phyloP scores from a whole-genome alignment of 1,284 basidiomycete species.

The Pulveroboletus sp. region DNA sequence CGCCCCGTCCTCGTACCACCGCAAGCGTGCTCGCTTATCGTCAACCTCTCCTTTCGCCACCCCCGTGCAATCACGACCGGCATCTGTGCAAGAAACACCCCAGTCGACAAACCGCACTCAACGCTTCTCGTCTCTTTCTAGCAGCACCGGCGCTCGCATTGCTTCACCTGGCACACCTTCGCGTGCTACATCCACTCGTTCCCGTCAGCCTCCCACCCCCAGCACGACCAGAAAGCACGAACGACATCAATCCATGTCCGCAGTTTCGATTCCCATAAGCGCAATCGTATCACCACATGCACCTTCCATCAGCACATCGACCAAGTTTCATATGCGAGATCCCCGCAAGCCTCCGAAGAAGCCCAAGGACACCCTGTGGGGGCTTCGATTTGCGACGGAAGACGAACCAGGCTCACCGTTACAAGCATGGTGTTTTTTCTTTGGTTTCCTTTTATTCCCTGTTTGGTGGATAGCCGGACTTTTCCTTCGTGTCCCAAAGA shows the following conservation, averaged over 20 bases:
- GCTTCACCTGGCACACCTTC: conserved; percentile 40
- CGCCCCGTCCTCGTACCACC: conserved; percentile 68
- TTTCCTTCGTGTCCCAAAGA: conserved; percentile 54
- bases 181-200: conserved; percentile 41
- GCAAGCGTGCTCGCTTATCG: conserved; percentile 66
- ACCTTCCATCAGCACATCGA: conserved; percentile 58
- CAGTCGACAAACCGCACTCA: conserved; percentile 36
- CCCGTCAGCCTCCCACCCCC: conserved; percentile 35
- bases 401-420: conserved; percentile 65
- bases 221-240: conserved; percentile 34
- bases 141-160: conserved; percentile 44
- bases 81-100: conserved; percentile 36
- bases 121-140: conserved; percentile 56
- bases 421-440: conserved; percentile 75
- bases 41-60: conserved; percentile 42
- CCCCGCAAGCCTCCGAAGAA: conserved; percentile 61
- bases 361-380: conserved; percentile 59
- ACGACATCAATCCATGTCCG: conserved; percentile 55
- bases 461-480: conserved; percentile 75
- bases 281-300: conserved; percentile 75
- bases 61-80: conserved; percentile 37
- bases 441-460: conserved; percentile 74
- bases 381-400: conserved; percentile 47
- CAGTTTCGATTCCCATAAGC: conserved; percentile 72
- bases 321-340: conserved; percentile 75